These are phyloP conservation scores for Cladobotryum mycophilum DNA, from an alignment of 2,329 filamentous ascomycete species.

Conservation along the genomic window DNA sequence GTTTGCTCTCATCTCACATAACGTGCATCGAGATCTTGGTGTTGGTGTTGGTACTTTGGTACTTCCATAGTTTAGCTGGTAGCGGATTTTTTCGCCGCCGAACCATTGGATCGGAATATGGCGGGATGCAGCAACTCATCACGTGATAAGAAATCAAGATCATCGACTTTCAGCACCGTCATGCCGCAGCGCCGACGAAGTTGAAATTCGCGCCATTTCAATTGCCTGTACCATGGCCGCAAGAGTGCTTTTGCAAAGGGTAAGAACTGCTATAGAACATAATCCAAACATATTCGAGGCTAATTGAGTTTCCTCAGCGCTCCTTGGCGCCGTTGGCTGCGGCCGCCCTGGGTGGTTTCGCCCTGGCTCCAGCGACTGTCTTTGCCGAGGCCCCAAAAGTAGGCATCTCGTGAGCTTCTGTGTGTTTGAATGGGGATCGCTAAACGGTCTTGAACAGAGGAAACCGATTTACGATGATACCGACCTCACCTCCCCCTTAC, in stretches of 20 bases:
- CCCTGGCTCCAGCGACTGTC: constrained; percentile 41
- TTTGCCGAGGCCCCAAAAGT: constrained; percentile 47
- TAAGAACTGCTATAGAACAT: constrained; percentile 25
- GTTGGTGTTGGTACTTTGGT: not conserved
- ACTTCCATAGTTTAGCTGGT: not conserved
- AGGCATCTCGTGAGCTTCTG: not conserved
- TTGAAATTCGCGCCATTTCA: constrained; percentile 29
- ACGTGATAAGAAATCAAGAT: constrained; percentile 7
- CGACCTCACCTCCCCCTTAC: constrained; percentile 38
- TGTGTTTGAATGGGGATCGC: not conserved
- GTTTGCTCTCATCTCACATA: no score
- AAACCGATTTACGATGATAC: constrained; percentile 79
- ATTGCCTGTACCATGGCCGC: constrained; percentile 53
- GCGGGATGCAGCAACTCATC: not conserved
- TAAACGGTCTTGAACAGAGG: constrained; percentile 24
- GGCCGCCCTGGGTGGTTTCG: constrained; percentile 42
- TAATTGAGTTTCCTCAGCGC: constrained; percentile 34
- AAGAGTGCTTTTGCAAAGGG: constrained; percentile 53
- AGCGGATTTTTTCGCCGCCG: constrained; percentile 10
- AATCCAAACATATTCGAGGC: constrained; percentile 18
- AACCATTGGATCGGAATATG: constrained; percentile 3
- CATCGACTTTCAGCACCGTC: not conserved
- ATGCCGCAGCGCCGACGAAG: constrained; percentile 15
- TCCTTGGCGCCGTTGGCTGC: constrained; percentile 49
- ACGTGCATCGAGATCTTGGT: no score